These are phyloP conservation scores for Ochromonas danica DNA, from an alignment of 108 stramenopile species.

Conservation along the genomic window DNA sequence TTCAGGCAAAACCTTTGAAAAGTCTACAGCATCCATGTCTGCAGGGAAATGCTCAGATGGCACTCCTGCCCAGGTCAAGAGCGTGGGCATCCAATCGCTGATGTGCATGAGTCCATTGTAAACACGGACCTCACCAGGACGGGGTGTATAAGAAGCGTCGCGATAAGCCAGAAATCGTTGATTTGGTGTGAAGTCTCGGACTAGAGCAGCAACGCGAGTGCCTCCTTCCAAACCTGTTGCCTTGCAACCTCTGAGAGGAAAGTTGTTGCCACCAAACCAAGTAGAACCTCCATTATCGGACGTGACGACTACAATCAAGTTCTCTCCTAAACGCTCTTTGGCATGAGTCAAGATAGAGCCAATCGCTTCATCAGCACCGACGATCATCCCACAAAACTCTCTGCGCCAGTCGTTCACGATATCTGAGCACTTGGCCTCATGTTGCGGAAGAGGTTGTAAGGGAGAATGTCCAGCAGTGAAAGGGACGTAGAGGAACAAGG, in stretches of 20 bases:
- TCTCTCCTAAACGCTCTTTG: slow-evolving; percentile 41
- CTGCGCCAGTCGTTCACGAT: slow-evolving; percentile 25
- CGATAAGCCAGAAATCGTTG: not conserved
- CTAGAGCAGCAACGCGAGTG: slow-evolving; percentile 36
- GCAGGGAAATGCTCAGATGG: not conserved
- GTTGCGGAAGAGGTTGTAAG: slow-evolving; percentile 37
- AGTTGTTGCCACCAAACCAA: slow-evolving; percentile 43
- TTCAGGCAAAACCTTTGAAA: not conserved
- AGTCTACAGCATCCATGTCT: not conserved
- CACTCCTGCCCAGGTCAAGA: not conserved
- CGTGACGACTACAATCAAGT: slow-evolving; percentile 40
- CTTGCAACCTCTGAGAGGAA: slow-evolving; percentile 42
- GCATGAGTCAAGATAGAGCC: slow-evolving; percentile 23
- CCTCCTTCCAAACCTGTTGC: slow-evolving; percentile 45
- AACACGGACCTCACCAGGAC: slow-evolving; percentile 20
- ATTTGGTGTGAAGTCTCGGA: slow-evolving; percentile 25
- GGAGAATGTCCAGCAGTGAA: slow-evolving; percentile 48
- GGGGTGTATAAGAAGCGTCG: slow-evolving; percentile 6
- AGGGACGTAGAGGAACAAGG: slow-evolving; percentile 47
- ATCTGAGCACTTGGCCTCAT: slow-evolving; percentile 23
- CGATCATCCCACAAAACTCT: slow-evolving; percentile 38
- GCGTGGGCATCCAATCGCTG: slow-evolving; percentile 42
- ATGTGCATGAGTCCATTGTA: slow-evolving; percentile 41
- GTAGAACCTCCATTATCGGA: slow-evolving; percentile 51
- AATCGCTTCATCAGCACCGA: slow-evolving; percentile 46